Evolutionary conservation across 345 rosid species (phyloP).

Genomic region (Iberis pinnata): DNA sequence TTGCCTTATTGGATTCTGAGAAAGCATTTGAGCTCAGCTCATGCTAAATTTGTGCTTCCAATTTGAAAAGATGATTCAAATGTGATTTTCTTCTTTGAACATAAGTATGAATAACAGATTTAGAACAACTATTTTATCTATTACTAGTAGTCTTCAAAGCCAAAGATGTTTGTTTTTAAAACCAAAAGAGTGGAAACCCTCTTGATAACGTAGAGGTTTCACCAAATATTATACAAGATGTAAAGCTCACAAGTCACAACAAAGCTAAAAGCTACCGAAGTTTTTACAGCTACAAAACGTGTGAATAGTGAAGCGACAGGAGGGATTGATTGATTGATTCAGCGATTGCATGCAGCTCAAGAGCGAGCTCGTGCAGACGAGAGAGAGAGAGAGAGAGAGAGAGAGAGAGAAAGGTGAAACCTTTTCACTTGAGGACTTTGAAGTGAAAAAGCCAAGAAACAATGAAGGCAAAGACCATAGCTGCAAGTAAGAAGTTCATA

Average conservation of each 20-base stretch:
- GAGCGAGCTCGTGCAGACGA: slow-evolving; percentile 7
- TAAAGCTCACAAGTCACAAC: slow-evolving; percentile 21
- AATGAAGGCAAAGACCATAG: slow-evolving; percentile 53
- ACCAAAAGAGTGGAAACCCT: background rate
- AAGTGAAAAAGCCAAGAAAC: slow-evolving; percentile 68
- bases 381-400: background rate
- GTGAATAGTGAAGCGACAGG: slow-evolving; percentile 27
- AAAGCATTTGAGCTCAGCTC: slow-evolving; percentile 27
- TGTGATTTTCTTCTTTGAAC: slow-evolving; percentile 11
- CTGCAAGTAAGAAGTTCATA: slow-evolving; percentile 55
- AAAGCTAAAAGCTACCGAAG: slow-evolving; percentile 22
- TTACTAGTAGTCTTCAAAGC: slow-evolving; percentile 20
- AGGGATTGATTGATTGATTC: slow-evolving; percentile 23
- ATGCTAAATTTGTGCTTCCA: slow-evolving; percentile 13
- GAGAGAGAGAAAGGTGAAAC: slow-evolving; percentile 2
- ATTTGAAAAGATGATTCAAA: slow-evolving; percentile 25
- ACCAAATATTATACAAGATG: slow-evolving; percentile 29
- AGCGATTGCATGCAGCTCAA: slow-evolving; percentile 16
- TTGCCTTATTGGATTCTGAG: slow-evolving; percentile 23
- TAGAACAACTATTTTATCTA: background rate
- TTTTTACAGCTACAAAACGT: slow-evolving; percentile 30
- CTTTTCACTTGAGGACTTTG: slow-evolving; percentile 28
- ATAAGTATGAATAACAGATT: background rate
- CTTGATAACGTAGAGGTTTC: background rate
- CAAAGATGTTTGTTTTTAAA: slow-evolving; percentile 11